Evolutionary conservation across 2,329 filamentous ascomycete genomes (phyloP).

Genomic region (Lasiodiplodia hormozganensis): DNA sequence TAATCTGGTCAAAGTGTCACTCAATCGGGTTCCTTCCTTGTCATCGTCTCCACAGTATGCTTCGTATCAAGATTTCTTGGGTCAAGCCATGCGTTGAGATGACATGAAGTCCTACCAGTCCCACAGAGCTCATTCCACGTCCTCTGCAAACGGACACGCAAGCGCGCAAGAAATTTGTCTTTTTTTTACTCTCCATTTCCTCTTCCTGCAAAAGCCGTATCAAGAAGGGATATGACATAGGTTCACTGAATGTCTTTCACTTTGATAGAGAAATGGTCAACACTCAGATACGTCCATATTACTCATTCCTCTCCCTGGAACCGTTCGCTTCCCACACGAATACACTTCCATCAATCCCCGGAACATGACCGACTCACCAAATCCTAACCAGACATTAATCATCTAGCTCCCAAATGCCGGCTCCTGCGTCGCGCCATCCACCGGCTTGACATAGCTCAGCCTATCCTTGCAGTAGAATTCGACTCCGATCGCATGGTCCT

Average conservation of each 20-base stretch:
- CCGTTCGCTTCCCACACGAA: too few species aligned
- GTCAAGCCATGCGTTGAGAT: background rate
- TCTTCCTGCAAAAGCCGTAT: too few species aligned
- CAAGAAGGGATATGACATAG: too few species aligned
- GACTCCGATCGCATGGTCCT: slow-evolving; percentile 53
- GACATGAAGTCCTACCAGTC: background rate
- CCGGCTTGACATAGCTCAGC: slow-evolving; percentile 51
- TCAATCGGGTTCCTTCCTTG: slow-evolving; percentile 1
- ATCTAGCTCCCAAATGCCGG: slow-evolving; percentile 35
- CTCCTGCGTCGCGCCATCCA: slow-evolving; percentile 59
- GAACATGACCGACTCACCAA: background rate
- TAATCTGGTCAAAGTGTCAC: background rate
- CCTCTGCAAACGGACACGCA: too few species aligned
- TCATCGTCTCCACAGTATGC: background rate
- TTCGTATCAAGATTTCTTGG: background rate
- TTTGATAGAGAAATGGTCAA: too few species aligned
- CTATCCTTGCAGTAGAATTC: slow-evolving; percentile 63
- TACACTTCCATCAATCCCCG: too few species aligned
- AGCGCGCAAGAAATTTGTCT: too few species aligned
- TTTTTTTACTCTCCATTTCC: too few species aligned
- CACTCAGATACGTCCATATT: too few species aligned
- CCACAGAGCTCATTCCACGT: background rate
- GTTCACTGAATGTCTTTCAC: too few species aligned
- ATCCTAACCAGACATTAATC: background rate
- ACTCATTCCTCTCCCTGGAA: too few species aligned